phyloP scores from a whole-genome alignment of 768 basidiomycete genomes.

The Mycena polygramma region DNA sequence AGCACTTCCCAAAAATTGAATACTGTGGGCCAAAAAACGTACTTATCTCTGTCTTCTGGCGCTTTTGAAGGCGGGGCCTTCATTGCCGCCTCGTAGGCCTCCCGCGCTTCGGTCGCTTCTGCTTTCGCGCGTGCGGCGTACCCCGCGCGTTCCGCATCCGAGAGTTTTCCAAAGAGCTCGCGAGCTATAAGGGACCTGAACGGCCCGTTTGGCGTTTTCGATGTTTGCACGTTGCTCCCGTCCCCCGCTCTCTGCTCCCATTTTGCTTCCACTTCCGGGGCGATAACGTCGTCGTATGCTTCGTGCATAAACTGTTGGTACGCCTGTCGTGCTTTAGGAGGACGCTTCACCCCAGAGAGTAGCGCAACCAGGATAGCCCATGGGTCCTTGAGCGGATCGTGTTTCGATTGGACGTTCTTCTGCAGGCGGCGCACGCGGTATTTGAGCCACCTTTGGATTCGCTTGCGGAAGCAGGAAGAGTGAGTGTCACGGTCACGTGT shows the following conservation, averaged over 20 bases:
- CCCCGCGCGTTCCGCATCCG: neutral
- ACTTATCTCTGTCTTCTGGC: neutral
- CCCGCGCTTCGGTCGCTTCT: neutral
- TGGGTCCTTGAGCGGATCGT: neutral
- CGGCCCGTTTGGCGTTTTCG: neutral
- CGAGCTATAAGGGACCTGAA: neutral
- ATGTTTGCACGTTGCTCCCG: neutral
- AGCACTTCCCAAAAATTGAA: too few relatives aligned
- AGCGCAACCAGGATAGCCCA: neutral
- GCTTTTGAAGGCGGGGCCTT: neutral
- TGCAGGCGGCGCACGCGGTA: neutral
- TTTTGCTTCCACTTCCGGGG: neutral
- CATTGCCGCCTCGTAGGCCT: neutral
- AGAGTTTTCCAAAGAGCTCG: conserved; percentile 5
- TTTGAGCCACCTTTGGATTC: neutral
- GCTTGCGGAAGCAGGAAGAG: neutral
- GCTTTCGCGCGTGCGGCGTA: conserved; percentile 3
- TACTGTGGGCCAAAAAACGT: neutral
- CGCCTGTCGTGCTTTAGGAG: neutral
- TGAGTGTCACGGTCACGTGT: too few relatives aligned
- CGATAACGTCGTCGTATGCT: neutral
- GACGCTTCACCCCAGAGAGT: neutral
- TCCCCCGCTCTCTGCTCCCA: neutral
- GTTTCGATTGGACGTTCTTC: neutral
- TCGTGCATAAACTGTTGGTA: neutral